These are phyloP conservation scores for Parascedosporium putredinis DNA, from an alignment of 2,329 filamentous ascomycete species.

Conservation along the genomic window DNA sequence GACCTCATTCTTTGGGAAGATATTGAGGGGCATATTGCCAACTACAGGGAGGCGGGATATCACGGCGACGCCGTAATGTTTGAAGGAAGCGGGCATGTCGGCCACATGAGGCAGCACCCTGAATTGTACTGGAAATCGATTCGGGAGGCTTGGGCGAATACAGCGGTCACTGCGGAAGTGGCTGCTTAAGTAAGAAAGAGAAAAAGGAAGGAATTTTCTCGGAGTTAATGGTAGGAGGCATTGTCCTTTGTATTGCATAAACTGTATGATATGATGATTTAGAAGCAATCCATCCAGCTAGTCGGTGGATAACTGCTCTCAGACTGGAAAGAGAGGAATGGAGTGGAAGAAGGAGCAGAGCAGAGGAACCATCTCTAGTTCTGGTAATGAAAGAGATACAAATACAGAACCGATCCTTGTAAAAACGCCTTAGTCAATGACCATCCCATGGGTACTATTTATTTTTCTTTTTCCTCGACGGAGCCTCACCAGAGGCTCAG, in stretches of 20 bases:
- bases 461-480: no score
- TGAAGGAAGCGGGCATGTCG: slow-evolving; percentile 48
- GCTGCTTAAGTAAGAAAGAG: background rate
- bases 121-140: slow-evolving; percentile 43
- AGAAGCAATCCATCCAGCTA: no score
- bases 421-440: no score
- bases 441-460: no score
- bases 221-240: background rate
- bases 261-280: background rate
- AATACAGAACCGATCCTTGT: no score
- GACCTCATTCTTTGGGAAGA: slow-evolving; percentile 44
- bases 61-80: slow-evolving; percentile 40
- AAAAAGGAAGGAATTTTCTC: background rate
- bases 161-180: no score
- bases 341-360: no score
- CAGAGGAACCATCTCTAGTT: no score
- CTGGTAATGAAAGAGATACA: no score
- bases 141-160: slow-evolving; percentile 7
- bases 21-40: slow-evolving; percentile 41
- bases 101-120: slow-evolving; percentile 46
- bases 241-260: background rate
- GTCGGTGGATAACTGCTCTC: no score
- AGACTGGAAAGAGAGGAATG: no score
- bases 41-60: slow-evolving; percentile 38
- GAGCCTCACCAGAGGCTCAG: slow-evolving; percentile 16